These are phyloP conservation scores for Raddia guianensis DNA, from an alignment of 176 grass and related monocot genomes.

Conservation along the genomic window DNA sequence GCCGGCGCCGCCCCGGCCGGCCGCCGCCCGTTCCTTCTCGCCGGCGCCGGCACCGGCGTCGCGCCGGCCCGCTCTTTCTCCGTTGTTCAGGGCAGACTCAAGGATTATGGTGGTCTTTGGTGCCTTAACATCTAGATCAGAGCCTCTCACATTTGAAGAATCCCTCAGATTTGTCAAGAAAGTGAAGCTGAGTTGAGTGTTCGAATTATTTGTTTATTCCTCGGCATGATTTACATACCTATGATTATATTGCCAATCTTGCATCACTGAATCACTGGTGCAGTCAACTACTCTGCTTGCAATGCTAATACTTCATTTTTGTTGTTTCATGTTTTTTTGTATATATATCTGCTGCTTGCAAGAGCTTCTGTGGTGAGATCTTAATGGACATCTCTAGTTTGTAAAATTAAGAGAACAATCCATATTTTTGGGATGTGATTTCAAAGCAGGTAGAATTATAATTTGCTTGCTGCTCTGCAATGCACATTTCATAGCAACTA, in stretches of 20 bases:
- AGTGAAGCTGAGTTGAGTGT: constrained; percentile 59
- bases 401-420: background rate
- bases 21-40: too few relatives aligned
- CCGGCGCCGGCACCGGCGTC: too few relatives aligned
- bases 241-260: background rate
- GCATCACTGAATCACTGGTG: background rate
- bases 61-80: too few relatives aligned
- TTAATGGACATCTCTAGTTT: background rate
- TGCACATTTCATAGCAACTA: too few relatives aligned
- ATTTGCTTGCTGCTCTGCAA: background rate
- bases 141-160: constrained; percentile 73
- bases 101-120: constrained; percentile 57
- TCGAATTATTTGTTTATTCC: background rate
- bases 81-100: constrained; percentile 38
- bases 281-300: background rate
- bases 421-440: constrained; percentile 14
- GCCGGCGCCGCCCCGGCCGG: too few relatives aligned
- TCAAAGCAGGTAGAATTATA: background rate
- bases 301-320: background rate
- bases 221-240: background rate
- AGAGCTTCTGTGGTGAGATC: background rate
- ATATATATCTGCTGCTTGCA: background rate
- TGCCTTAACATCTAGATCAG: constrained; percentile 47
- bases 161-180: constrained; percentile 80
- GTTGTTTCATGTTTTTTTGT: background rate